Evolutionary conservation across 2,329 filamentous ascomycete species (phyloP).

Genomic region (Fusarium udum): DNA sequence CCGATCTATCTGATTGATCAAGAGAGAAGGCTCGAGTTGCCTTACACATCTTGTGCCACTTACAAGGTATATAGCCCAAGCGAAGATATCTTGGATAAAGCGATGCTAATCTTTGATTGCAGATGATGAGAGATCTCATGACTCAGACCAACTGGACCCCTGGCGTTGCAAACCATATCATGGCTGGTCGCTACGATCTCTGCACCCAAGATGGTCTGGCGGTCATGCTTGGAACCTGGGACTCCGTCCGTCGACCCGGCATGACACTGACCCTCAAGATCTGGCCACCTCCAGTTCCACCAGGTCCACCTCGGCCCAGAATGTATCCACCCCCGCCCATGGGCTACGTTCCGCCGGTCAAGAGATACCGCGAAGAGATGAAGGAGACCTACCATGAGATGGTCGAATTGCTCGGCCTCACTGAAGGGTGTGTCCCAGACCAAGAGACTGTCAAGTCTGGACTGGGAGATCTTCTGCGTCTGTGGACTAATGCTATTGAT

Average conservation of each 20-base stretch:
- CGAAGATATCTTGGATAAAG: rapidly evolving
- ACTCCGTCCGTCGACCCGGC: neutral
- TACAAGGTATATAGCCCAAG: neutral
- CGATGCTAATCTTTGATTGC: neutral
- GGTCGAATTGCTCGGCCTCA: neutral
- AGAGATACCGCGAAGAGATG: neutral
- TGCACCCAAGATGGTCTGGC: neutral
- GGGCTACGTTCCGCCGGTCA: neutral
- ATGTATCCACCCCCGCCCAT: neutral
- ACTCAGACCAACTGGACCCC: neutral
- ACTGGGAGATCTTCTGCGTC: neutral
- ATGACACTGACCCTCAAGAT: neutral
- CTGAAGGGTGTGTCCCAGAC: neutral
- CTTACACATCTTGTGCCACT: neutral
- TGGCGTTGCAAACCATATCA: neutral
- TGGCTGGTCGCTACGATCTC: neutral
- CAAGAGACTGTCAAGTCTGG: neutral
- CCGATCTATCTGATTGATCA: neutral
- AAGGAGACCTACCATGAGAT: neutral
- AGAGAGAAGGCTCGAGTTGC: neutral
- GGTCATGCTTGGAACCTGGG: neutral
- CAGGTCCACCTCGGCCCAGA: neutral
- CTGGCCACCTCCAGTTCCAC: neutral
- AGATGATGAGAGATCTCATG: neutral
- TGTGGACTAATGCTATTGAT: conserved; percentile 12